Evolutionary conservation across 164 flowering plant genomes (phyloP), one percentile per base, ranked within the genome.

Genomic region (Vitis riparia): DNA sequence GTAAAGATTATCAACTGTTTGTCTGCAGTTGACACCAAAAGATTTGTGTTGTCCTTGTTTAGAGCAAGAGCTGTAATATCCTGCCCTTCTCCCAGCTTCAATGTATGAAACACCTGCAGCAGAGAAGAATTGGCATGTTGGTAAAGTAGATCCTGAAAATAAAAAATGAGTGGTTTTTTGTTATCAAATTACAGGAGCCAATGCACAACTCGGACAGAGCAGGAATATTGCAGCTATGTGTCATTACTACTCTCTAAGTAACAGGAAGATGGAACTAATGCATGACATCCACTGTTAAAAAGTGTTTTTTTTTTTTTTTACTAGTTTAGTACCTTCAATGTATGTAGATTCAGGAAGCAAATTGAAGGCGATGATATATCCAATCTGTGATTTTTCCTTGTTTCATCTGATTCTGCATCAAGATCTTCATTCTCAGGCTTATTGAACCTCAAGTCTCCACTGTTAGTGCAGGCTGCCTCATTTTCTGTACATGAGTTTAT

Each of bases 1-100:
- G 99, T 91, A 87, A 90, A 93, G 70, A 96, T 76, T 63, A 93
- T 88, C 86, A 96, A 77, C 73, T 93, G 91, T 57, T 83, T 93
- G 80, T 96, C 88, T 15, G 83, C 87, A 29, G 98, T 93, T 63
- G 99, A 93, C 52, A 95, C 99, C 82, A 95, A 72, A 50, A 93
- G 90, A 82, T 95, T 93, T 55, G 99, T 93, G 72, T 87, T 85
- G 68, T 95, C 98, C 72, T 85, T 77, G 82, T 88, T 95, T 74
- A 95, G 77, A 69, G 97, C 92, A 61, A 93, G 61, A 37, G 97
- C 78, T 16, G 94, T 90, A 51, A 96, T 88, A 75, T 96, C 95
- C 78, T 93, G 97, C 27, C 92, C 98, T 71, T 82, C 79, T 71
- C 71, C 82, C 69, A 96, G 85, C 80, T 86, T 82, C 78, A 96